Evolutionary conservation across 345 rosid genomes (phyloP).

Genomic region (Acer negundo): DNA sequence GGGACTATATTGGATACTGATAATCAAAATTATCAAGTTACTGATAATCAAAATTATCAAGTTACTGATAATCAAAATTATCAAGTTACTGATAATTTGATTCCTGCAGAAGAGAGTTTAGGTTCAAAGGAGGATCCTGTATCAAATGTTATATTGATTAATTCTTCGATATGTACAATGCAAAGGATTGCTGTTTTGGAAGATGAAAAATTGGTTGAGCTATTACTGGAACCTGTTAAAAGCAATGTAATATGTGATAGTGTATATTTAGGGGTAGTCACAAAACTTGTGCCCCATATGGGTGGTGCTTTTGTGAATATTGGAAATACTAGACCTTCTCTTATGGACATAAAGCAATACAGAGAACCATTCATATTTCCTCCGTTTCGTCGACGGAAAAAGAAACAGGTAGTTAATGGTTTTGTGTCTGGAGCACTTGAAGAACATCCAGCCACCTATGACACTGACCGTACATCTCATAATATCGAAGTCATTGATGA

Average conservation of each 20-base stretch:
- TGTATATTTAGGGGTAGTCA: conserved; percentile 81
- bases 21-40: conserved; percentile 42
- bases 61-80: conserved; percentile 37
- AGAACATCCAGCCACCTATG: conserved; percentile 39
- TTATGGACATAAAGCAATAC: conserved; percentile 78
- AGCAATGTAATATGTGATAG: conserved; percentile 88
- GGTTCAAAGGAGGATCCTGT: conserved; percentile 47
- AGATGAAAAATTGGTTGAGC: conserved; percentile 84
- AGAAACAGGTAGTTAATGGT: conserved; percentile 46
- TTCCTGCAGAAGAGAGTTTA: conserved; percentile 47
- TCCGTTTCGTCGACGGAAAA: conserved; percentile 63
- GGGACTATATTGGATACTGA: conserved; percentile 22
- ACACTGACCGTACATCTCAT: conserved; percentile 33
- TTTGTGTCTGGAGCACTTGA: conserved; percentile 35
- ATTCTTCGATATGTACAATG: conserved; percentile 89
- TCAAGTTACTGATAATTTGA: conserved; percentile 40
- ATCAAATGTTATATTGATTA: conserved; percentile 70
- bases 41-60: too few species aligned
- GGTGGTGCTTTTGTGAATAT: conserved; percentile 98
- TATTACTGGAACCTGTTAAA: conserved; percentile 91
- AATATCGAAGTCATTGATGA: conserved; percentile 52
- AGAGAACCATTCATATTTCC: conserved; percentile 89
- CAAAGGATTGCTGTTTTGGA: conserved; percentile 97
- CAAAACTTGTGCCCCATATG: conserved; percentile 91
- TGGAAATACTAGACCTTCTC: conserved; percentile 78